phyloP scores from a whole-genome alignment of 192 early-diverging fungal genomes.

The Backusella australiensis region DNA sequence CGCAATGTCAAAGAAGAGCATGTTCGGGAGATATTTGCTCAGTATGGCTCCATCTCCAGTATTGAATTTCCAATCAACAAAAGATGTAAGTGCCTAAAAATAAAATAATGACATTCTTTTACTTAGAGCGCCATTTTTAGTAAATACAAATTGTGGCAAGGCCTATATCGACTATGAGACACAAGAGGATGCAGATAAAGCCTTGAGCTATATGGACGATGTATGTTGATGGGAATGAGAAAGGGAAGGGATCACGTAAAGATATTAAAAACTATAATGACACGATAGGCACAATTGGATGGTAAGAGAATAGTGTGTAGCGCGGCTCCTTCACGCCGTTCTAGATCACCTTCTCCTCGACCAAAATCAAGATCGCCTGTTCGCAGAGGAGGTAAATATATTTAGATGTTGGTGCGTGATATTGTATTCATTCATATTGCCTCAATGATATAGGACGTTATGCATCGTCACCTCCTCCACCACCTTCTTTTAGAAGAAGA shows the following conservation, averaged over 20 bases:
- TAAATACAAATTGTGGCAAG: slow-evolving; percentile 37
- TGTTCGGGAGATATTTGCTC: slow-evolving; percentile 41
- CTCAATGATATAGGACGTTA: slow-evolving; percentile 13
- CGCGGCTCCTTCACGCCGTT: slow-evolving; percentile 33
- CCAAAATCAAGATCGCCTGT: slow-evolving; percentile 15
- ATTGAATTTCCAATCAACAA: slow-evolving; percentile 38
- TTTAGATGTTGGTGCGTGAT: not conserved
- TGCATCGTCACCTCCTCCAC: not conserved
- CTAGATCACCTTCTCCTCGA: slow-evolving; percentile 18
- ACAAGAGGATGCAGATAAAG: slow-evolving; percentile 39
- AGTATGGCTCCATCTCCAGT: slow-evolving; percentile 29
- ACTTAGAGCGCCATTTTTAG: not conserved
- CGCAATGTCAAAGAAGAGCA: slow-evolving; percentile 44
- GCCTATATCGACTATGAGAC: slow-evolving; percentile 44
- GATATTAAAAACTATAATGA: not conserved
- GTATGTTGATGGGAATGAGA: slow-evolving; percentile 20
- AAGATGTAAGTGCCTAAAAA: slow-evolving; percentile 27
- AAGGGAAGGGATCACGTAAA: not conserved
- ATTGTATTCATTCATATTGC: not conserved
- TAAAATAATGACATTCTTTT: too few species aligned
- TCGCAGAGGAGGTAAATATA: slow-evolving; percentile 4
- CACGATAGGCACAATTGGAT: slow-evolving; percentile 44
- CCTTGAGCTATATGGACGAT: slow-evolving; percentile 45
- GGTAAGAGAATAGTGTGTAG: slow-evolving; percentile 29
- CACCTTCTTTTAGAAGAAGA: slow-evolving; percentile 17